Conservation (phyloP, 768 basidiomycete genomes). For the Lactarius hatsudake region DNA sequence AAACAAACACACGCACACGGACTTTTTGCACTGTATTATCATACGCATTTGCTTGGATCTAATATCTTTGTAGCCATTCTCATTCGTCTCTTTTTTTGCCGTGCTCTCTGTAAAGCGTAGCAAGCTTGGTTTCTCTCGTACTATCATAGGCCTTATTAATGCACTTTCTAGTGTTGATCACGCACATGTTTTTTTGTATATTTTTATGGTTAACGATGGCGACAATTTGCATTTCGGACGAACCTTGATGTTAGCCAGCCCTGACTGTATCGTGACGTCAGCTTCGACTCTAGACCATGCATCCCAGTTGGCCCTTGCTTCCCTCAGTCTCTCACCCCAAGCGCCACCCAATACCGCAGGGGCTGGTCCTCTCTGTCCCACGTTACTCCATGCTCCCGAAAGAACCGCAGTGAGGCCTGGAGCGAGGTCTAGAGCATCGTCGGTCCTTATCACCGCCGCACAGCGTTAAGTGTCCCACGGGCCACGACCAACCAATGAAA, state of each 20-base stretch:
- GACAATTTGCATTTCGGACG: not conserved
- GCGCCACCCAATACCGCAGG: not conserved
- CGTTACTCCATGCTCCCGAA: not conserved
- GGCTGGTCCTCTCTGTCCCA: slow-evolving; percentile 2
- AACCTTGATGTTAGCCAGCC: not conserved
- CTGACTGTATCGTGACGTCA: not conserved
- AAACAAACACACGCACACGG: slow-evolving; percentile 13
- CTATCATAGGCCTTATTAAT: slow-evolving; percentile 19
- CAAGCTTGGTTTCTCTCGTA: slow-evolving; percentile 12
- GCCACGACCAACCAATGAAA: not conserved
- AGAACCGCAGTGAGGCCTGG: not conserved
- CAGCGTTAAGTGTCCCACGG: not conserved
- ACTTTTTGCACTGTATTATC: slow-evolving; percentile 26
- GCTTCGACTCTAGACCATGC: too few relatives aligned
- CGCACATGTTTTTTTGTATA: not conserved
- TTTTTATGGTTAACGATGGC: not conserved
- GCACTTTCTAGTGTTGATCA: slow-evolving; percentile 20
- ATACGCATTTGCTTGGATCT: slow-evolving; percentile 31
- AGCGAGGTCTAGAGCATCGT: not conserved
- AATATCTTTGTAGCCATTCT: slow-evolving; percentile 27
- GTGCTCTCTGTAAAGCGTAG: slow-evolving; percentile 27
- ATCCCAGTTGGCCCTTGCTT: not conserved
- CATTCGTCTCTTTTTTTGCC: slow-evolving; percentile 20
- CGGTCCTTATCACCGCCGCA: not conserved
- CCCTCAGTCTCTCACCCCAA: not conserved